Evolutionary conservation across 768 basidiomycete genomes (phyloP), one percentile per base, ranked within the genome.

Genomic region (Trametes gibbosa): DNA sequence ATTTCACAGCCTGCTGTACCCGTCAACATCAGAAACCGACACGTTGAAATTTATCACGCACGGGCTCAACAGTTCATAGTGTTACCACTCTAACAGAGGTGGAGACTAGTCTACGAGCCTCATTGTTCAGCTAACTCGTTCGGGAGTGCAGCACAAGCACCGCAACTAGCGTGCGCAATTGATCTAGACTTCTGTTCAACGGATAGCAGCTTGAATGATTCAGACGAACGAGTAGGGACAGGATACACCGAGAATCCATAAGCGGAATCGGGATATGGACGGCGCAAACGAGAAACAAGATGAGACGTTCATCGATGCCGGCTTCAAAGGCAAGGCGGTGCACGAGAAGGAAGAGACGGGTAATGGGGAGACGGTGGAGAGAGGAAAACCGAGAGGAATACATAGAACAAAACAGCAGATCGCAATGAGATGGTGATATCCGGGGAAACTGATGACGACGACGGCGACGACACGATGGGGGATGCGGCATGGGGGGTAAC

Each of bases 381-480:
- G 21, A 48, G 48, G 24, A 50, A 56, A 41, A 48, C 57, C 50
- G 56, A 62, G 53, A 45, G 25, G 47, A 39, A 41, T 58, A 61
- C 59, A 61, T 64, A 46, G 40, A 55, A 64, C 59, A 51, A 35
- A 61, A 56, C 48, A 61, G 53, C 54, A 63, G 57, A 58, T 59
- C 47, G 39, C 57, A 43, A 63, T 55, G 49, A 63, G 62, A 53
- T 49, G 55, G 54, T 56, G 50, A 53, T 40, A 49, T 56, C 45
- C 56, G 46, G 47, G 47, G 35, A 53, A 48, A 53, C 42, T 21
- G 49, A 52, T 47, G 57, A 35, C 23, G 41, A 34, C 43, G 51
- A 48, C 43, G 55, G 42, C 32, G 52, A 46, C 37, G 56, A 59
- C 53, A 47, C n/a, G 57, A 48, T 17, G 32, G 58, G 17, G 49